phyloP scores from a whole-genome alignment of 1,284 basidiomycete species.

The Sporisorium exsertum region DNA sequence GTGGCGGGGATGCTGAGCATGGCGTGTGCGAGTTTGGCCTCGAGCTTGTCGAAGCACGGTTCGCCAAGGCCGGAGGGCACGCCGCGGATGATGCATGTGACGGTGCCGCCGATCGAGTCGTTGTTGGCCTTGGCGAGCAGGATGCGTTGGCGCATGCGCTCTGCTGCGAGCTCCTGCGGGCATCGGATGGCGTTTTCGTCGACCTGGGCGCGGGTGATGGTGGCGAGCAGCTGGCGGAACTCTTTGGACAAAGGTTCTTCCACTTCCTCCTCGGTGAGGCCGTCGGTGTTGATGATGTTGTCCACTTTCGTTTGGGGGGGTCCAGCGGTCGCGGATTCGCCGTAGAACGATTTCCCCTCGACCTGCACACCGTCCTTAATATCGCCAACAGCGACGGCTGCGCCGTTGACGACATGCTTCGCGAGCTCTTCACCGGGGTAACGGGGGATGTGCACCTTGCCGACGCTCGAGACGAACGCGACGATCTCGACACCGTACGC shows the following conservation, averaged over 20 bases:
- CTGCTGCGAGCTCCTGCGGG: slow-evolving; percentile 87
- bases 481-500: slow-evolving; percentile 94
- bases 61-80: slow-evolving; percentile 93
- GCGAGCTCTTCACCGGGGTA: slow-evolving; percentile 64
- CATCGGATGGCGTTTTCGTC: slow-evolving; percentile 90
- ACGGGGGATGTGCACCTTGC: slow-evolving; percentile 82
- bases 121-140: slow-evolving; percentile 87
- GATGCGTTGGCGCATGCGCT: slow-evolving; percentile 93
- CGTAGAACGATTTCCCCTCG: slow-evolving; percentile 47
- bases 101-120: slow-evolving; percentile 96
- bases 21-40: slow-evolving; percentile 93
- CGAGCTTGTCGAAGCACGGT: slow-evolving; percentile 98
- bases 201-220: slow-evolving; percentile 86
- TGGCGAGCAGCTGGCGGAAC: slow-evolving; percentile 83
- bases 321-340: slow-evolving; percentile 69
- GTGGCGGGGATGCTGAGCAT: slow-evolving; percentile 99
- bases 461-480: slow-evolving; percentile 95
- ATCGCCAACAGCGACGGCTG: slow-evolving; percentile 10
- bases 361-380: slow-evolving; percentile 19
- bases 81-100: slow-evolving; percentile 94
- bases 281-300: slow-evolving; percentile 70
- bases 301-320: slow-evolving; percentile 64
- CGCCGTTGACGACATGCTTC: slow-evolving; percentile 21
- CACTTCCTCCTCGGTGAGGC: slow-evolving; percentile 77
- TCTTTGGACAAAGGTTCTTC: slow-evolving; percentile 85